Evolutionary conservation across 2,329 filamentous ascomycete genomes (phyloP).

Genomic region (Colletotrichum tabaci): DNA sequence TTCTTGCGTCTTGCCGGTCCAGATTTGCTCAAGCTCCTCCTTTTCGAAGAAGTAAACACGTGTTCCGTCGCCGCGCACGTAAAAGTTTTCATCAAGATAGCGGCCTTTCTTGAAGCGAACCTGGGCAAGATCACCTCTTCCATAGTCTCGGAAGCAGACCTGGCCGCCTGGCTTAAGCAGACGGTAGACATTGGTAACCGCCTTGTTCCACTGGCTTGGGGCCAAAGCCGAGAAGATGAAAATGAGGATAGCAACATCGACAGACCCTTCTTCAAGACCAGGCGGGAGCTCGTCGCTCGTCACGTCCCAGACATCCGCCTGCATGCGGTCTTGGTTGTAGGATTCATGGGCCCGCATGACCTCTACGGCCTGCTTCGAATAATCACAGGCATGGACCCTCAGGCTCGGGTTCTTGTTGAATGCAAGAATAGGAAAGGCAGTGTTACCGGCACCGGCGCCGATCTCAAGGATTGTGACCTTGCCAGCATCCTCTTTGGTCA

Average conservation of each 20-base stretch:
- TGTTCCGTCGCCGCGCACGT: slow-evolving; percentile 94
- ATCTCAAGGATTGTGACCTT: slow-evolving; percentile 85
- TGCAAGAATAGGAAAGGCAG: slow-evolving; percentile 90
- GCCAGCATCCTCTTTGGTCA: slow-evolving; percentile 80
- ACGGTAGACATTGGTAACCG: slow-evolving; percentile 84
- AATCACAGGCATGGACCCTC: slow-evolving; percentile 94
- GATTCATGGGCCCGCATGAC: slow-evolving; percentile 87
- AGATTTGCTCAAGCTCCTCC: slow-evolving; percentile 85
- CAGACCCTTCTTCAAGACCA: slow-evolving; percentile 80
- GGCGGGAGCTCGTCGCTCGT: slow-evolving; percentile 82
- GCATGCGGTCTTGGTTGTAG: slow-evolving; percentile 81
- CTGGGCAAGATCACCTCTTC: slow-evolving; percentile 93
- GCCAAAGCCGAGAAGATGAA: slow-evolving; percentile 97
- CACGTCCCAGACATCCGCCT: slow-evolving; percentile 96
- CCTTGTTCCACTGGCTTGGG: slow-evolving; percentile 86
- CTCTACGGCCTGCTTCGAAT: slow-evolving; percentile 94
- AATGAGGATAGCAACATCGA: slow-evolving; percentile 94
- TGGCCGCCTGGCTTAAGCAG: slow-evolving; percentile 93
- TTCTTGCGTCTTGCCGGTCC: slow-evolving; percentile 67
- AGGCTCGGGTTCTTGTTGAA: slow-evolving; percentile 87
- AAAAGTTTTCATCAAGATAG: slow-evolving; percentile 97
- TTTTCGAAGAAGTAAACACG: slow-evolving; percentile 97
- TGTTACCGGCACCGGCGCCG: slow-evolving; percentile 96
- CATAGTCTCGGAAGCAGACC: slow-evolving; percentile 97
- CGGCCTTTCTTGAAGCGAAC: slow-evolving; percentile 97